These are phyloP conservation scores for Colletotrichum chrysophilum DNA, from an alignment of 2,329 filamentous ascomycete genomes.

Conservation along the genomic window DNA sequence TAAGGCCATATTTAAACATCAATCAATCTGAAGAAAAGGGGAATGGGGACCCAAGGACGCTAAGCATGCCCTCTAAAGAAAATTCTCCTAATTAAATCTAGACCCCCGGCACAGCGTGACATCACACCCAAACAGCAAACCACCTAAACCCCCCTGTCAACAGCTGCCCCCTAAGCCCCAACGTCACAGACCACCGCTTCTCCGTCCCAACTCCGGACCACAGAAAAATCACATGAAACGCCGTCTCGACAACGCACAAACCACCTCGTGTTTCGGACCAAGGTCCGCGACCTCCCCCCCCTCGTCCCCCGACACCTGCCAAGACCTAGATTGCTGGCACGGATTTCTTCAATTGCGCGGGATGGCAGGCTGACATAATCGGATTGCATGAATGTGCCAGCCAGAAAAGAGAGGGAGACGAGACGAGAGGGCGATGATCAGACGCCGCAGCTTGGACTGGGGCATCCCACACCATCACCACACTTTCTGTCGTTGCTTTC, in stretches of 20 bases:
- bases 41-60: neutral
- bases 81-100: neutral
- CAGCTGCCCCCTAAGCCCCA: neutral
- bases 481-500: neutral
- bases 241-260: neutral
- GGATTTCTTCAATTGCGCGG: neutral
- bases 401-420: neutral
- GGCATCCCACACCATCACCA: neutral
- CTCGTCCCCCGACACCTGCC: neutral
- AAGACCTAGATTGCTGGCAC: neutral
- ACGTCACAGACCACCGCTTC: neutral
- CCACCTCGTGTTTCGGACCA: neutral
- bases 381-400: neutral
- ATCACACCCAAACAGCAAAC: neutral
- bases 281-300: neutral
- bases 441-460: conserved; percentile 3
- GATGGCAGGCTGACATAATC: neutral
- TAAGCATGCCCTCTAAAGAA: neutral
- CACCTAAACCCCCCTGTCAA: neutral
- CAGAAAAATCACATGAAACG: neutral
- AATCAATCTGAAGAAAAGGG: neutral
- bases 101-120: neutral
- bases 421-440: neutral
- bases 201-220: neutral
- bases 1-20: neutral